Conservation (phyloP, 306 rosid species). For the Acacia confusa region DNA sequence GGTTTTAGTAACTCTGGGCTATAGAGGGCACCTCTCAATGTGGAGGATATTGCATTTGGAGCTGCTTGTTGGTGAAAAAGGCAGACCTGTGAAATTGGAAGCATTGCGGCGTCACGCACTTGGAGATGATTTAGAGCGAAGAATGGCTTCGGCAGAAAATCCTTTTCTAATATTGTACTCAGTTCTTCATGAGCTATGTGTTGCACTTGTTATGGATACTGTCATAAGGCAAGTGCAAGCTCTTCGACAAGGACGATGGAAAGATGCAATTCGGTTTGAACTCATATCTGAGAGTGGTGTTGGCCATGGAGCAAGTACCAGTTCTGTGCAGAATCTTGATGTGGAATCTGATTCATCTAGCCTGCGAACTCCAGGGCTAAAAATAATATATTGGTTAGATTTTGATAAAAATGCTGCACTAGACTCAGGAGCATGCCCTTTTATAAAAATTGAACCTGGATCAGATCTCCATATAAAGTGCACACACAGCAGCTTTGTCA, state of each 20-base stretch:
- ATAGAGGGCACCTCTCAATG: constrained; percentile 89
- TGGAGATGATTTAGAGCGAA: constrained; percentile 95
- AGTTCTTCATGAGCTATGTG: constrained; percentile 87
- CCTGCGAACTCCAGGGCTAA: constrained; percentile 84
- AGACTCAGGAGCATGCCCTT: constrained; percentile 73
- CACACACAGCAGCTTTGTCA: constrained; percentile 77
- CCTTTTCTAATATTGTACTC: constrained; percentile 79
- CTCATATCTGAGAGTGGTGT: constrained; percentile 67
- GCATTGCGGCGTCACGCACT: constrained; percentile 59
- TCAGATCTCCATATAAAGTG: constrained; percentile 85
- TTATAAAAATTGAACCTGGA: constrained; percentile 90
- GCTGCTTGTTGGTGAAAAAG: constrained; percentile 90
- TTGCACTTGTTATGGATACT: constrained; percentile 91
- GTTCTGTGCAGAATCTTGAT: constrained; percentile 73
- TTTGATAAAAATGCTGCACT: constrained; percentile 69
- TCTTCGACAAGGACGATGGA: constrained; percentile 97
- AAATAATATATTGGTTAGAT: constrained; percentile 91
- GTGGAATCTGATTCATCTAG: constrained; percentile 82
- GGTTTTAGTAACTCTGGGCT: constrained; percentile 91
- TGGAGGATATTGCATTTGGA: constrained; percentile 98
- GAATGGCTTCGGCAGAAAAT: constrained; percentile 93
- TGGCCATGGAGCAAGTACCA: constrained; percentile 64
- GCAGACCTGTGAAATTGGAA: constrained; percentile 71
- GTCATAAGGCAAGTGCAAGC: constrained; percentile 84
- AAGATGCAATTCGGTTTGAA: constrained; percentile 93